A percentile compares a stretch with the other conserved stretches of the same genome.
Evolutionary conservation across 129 eudicot genomes (phyloP).

Genomic region (Oenanthe sinensis): DNA sequence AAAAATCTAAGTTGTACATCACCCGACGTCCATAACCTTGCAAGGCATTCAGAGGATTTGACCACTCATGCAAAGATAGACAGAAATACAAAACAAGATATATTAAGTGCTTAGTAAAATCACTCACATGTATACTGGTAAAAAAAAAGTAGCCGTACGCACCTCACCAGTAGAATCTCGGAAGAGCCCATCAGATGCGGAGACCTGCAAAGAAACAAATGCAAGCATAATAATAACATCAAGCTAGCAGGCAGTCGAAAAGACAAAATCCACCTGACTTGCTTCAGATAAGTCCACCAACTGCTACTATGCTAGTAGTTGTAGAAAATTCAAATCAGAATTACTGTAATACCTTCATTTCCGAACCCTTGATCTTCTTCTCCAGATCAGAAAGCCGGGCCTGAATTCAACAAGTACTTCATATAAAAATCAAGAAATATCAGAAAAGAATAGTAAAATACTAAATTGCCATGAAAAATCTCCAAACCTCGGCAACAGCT

Average conservation of each 20-base stretch:
- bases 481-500: conserved; percentile 56
- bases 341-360: conserved; percentile 18
- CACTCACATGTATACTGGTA: neutral
- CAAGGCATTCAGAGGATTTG: too few species aligned
- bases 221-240: neutral
- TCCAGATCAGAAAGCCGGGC: conserved; percentile 63
- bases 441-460: neutral
- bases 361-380: conserved; percentile 31
- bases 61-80: neutral
- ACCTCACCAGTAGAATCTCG: conserved; percentile 35
- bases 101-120: neutral
- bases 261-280: neutral
- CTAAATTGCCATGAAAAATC: neutral
- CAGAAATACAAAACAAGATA: neutral
- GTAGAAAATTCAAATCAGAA: neutral
- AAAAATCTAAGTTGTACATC: neutral
- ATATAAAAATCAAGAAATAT: neutral
- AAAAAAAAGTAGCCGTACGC: neutral
- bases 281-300: neutral
- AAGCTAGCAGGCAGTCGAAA: neutral
- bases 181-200: conserved; percentile 25
- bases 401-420: conserved; percentile 15
- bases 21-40: neutral
- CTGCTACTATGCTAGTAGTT: too few species aligned
- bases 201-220: conserved; percentile 6